Evolutionary conservation across 2,329 filamentous ascomycete genomes (phyloP).

Genomic region (Ustilaginoidea virens): DNA sequence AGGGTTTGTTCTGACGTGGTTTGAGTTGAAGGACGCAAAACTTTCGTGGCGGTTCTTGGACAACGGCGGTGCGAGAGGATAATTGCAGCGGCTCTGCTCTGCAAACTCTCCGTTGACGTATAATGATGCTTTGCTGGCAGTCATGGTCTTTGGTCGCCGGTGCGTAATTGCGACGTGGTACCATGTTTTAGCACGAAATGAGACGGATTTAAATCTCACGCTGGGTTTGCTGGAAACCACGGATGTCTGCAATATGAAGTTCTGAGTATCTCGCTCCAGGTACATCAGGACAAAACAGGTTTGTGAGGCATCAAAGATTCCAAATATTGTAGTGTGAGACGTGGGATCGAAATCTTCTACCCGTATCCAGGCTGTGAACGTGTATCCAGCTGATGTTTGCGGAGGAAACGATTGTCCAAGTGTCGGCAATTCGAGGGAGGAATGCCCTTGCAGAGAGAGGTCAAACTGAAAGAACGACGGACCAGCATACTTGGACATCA

Average conservation of each 20-base stretch:
- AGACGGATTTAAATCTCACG: constrained; percentile 76
- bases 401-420: constrained; percentile 78
- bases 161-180: constrained; percentile 91
- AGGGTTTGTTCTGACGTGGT: constrained; percentile 41
- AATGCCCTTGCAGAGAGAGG: constrained; percentile 71
- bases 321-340: constrained; percentile 89
- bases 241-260: constrained; percentile 93
- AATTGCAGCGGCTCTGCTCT: constrained; percentile 80
- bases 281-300: constrained; percentile 91
- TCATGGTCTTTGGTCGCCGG: constrained; percentile 58
- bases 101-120: constrained; percentile 90
- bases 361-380: constrained; percentile 75
- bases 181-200: constrained; percentile 66
- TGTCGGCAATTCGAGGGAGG: constrained; percentile 79
- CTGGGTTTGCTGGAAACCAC: constrained; percentile 75
- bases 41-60: constrained; percentile 48
- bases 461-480: constrained; percentile 91
- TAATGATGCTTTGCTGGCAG: constrained; percentile 66
- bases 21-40: constrained; percentile 53
- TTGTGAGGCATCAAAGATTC: constrained; percentile 81
- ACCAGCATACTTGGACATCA: constrained; percentile 57
- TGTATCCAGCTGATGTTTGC: constrained; percentile 66
- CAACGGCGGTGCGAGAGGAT: constrained; percentile 60
- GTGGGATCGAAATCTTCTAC: constrained; percentile 74
- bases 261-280: constrained; percentile 80